Percentiles rank a stretch among this genome's conserved stretches.
Evolutionary conservation across 768 basidiomycete genomes (phyloP).

Genomic region (Suillus tomentosus): DNA sequence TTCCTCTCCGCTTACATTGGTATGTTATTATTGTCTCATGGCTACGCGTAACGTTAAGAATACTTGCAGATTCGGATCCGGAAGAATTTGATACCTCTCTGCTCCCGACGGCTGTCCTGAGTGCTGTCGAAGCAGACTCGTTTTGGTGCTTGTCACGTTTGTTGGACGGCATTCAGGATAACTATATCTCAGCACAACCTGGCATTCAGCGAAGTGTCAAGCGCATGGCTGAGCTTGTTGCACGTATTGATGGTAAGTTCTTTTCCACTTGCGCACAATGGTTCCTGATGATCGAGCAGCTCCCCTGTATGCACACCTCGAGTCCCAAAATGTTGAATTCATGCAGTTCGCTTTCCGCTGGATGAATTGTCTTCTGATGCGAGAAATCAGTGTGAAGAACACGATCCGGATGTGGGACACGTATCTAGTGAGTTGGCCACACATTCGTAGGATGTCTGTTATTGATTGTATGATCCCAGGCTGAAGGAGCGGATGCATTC

Average conservation of each 20-base stretch:
- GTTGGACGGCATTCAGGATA: slow-evolving; percentile 97
- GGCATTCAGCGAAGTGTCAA: slow-evolving; percentile 93
- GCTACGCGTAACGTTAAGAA: slow-evolving; percentile 10
- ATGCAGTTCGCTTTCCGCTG: slow-evolving; percentile 99
- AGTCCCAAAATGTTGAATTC: slow-evolving; percentile 92
- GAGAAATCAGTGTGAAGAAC: slow-evolving; percentile 95
- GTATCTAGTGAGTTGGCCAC: slow-evolving; percentile 70
- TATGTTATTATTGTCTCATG: slow-evolving; percentile 34
- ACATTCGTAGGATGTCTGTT: neutral
- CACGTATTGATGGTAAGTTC: slow-evolving; percentile 80
- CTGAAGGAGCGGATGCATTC: slow-evolving; percentile 97
- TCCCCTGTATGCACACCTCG: slow-evolving; percentile 84
- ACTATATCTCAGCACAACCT: slow-evolving; percentile 95
- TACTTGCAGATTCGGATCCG: slow-evolving; percentile 77
- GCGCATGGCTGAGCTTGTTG: slow-evolving; percentile 92
- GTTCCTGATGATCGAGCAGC: slow-evolving; percentile 43
- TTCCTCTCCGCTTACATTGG: slow-evolving; percentile 96
- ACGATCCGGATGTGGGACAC: slow-evolving; percentile 99
- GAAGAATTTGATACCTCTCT: slow-evolving; percentile 82
- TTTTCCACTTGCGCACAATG: neutral
- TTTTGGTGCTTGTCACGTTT: slow-evolving; percentile 98
- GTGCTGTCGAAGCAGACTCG: slow-evolving; percentile 93
- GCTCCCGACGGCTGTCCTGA: slow-evolving; percentile 68
- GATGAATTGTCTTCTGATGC: slow-evolving; percentile 99
- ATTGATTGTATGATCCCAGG: slow-evolving; percentile 46